Evolutionary conservation across 441 rosid species (phyloP).

Genomic region (Gossypium lobatum): DNA sequence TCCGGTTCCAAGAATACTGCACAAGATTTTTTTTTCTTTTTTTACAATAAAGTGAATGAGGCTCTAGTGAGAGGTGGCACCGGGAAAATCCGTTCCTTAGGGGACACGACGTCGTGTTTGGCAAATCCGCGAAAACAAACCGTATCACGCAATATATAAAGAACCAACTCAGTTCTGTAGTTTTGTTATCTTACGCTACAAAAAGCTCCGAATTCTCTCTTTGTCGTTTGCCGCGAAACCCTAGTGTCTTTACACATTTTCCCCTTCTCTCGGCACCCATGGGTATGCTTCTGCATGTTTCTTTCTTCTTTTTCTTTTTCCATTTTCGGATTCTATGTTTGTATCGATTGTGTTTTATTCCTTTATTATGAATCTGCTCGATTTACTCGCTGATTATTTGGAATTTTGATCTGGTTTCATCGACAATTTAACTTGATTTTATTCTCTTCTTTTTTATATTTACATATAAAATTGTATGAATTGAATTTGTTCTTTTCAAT

Average conservation of each 20-base stretch:
- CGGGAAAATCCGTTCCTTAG: background rate
- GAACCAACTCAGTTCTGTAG: background rate
- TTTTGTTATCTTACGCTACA: background rate
- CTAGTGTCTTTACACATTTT: background rate
- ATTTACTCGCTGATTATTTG: background rate
- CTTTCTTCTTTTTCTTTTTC: background rate
- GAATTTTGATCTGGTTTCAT: background rate
- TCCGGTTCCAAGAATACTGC: too few species aligned
- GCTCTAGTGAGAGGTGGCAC: background rate
- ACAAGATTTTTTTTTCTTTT: too few species aligned
- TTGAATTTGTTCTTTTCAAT: background rate
- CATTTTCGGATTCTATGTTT: background rate
- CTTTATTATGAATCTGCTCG: background rate
- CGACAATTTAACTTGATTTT: background rate
- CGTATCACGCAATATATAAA: background rate
- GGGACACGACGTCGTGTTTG: background rate
- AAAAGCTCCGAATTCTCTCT: background rate
- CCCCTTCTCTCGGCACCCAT: background rate
- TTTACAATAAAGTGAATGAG: too few species aligned
- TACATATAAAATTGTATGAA: background rate
- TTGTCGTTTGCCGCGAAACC: background rate
- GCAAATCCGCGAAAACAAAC: background rate
- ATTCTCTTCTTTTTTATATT: background rate
- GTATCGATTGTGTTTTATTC: background rate
- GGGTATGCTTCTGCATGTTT: slow-evolving; percentile 7